Base-by-base conservation (phyloP, 371 early-diverging fungal species). In the Chytridiales sp. region DNA sequence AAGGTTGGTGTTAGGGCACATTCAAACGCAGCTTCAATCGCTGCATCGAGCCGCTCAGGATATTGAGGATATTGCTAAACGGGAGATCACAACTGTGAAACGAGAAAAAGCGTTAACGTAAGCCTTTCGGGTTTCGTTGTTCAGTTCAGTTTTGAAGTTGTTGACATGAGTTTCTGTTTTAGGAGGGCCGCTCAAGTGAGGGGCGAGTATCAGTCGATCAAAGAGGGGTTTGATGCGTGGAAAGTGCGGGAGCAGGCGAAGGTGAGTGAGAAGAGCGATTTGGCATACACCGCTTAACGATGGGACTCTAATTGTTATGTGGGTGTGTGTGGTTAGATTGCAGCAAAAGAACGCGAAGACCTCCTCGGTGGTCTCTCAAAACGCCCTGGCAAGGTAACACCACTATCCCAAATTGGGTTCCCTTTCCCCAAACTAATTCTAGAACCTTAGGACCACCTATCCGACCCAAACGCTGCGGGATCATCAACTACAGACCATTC, bases 31-130 rank as follows among this genome's bases (percentile, higher is more conserved):
- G 3, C 80, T 88, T 41, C 80, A 75, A 47, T 73, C 85, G 4
- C 74, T 89, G 54, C 79, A 87, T 64, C 79, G 87, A 21, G 80
- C 85, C 1, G 84, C 85, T 47, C 84, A 85, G 60, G 89, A 91
- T 48, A 82, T 89, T 67, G 86, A 86, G 21, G 76, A 78, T 50
- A 70, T 87, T 55, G 86, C 88, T 29, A 84, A 83, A 67, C 76
- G 87, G 61, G 91, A 91, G 64, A 74, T 88, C 62, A 84, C 88
- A 29, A 72, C 85, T 5, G 81, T 72, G 26, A 89, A 89, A 59
- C 86, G 87, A 61, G 89, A 91, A 64, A 87, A 81, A 24, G 88
- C 88, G 0, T 61, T 84, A 22, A 76, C 77, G 90, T 90, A 81
- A 65, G 76, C 73, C 27, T 46, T 32, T 38, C 19, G 36, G 38